phyloP scores from a whole-genome alignment of 2,329 filamentous ascomycete genomes.

The Tolypocladium inflatum region DNA sequence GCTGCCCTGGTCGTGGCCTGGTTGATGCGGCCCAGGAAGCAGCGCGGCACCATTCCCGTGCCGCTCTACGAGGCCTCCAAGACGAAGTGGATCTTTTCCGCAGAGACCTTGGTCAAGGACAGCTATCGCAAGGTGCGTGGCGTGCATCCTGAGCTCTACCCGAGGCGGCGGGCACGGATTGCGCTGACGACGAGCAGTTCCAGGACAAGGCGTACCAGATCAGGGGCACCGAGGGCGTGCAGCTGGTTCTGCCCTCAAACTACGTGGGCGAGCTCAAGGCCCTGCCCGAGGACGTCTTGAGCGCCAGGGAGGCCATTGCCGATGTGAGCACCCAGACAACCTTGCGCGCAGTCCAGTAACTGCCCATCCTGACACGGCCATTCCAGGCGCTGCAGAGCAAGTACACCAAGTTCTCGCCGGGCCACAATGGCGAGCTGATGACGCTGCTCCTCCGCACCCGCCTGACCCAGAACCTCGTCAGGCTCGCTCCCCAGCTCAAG shows the following conservation, averaged over 20 bases:
- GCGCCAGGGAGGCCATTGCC: slow-evolving; percentile 36
- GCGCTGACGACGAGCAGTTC: slow-evolving; percentile 26
- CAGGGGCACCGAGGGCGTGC: slow-evolving; percentile 38
- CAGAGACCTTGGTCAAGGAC: slow-evolving; percentile 35
- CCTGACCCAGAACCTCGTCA: slow-evolving; percentile 36
- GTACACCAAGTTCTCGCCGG: slow-evolving; percentile 40
- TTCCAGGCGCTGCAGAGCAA: slow-evolving; percentile 37
- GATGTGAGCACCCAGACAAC: slow-evolving; percentile 24
- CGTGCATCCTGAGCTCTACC: not conserved
- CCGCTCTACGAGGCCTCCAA: slow-evolving; percentile 39
- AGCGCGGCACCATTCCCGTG: slow-evolving; percentile 17
- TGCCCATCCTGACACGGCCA: not conserved
- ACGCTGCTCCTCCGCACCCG: slow-evolving; percentile 34
- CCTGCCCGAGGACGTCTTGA: slow-evolving; percentile 37
- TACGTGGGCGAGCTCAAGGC: slow-evolving; percentile 36
- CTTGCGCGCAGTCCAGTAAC: not conserved
- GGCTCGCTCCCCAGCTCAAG: slow-evolving; percentile 35
- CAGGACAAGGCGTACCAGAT: slow-evolving; percentile 40
- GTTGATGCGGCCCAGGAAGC: slow-evolving; percentile 25
- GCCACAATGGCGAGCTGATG: slow-evolving; percentile 34
- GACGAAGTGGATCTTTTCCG: slow-evolving; percentile 41
- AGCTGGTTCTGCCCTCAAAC: slow-evolving; percentile 35
- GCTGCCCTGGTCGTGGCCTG: slow-evolving; percentile 26
- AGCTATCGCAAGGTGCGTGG: slow-evolving; percentile 36
- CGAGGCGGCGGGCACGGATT: not conserved